A percentile compares a stretch with the other conserved stretches of the same genome.
These are phyloP conservation scores for Acanthamoeba quina DNA, from an alignment of 208 protist genomes.

Conservation along the genomic window DNA sequence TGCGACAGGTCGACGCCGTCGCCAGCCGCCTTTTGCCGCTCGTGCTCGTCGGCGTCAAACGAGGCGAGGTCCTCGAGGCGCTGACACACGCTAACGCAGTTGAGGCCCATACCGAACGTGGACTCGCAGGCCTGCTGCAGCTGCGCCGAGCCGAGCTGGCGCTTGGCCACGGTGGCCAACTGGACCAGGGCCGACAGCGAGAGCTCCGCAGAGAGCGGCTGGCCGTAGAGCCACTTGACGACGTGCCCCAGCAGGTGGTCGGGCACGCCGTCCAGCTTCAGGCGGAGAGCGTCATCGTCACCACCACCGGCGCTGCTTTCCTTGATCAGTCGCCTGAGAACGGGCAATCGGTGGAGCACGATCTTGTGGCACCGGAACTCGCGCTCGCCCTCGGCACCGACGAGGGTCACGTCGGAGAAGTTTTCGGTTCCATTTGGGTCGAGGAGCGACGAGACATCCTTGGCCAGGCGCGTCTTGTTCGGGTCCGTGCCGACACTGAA, in stretches of 20 bases:
- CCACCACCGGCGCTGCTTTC: background rate
- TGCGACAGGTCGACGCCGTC: too few relatives aligned
- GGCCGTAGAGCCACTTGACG: background rate
- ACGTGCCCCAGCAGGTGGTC: background rate
- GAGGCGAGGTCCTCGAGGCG: background rate
- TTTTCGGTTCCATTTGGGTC: background rate
- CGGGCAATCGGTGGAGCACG: background rate
- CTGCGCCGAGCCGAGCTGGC: background rate
- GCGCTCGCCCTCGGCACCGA: background rate
- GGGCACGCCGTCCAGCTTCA: background rate
- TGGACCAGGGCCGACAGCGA: background rate
- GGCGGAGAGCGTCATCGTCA: background rate
- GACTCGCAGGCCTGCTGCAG: background rate
- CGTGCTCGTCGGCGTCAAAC: background rate
- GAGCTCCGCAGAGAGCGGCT: background rate
- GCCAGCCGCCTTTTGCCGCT: too few relatives aligned
- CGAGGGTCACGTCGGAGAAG: background rate
- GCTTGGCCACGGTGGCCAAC: background rate
- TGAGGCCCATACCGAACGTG: background rate
- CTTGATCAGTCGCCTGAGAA: background rate
- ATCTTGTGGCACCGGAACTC: background rate
- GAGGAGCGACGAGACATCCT: background rate
- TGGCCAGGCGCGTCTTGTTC: background rate
- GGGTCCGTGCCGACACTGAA: conserved; percentile 2
- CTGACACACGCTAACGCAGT: background rate